phyloP scores from a whole-genome alignment of 2,329 filamentous ascomycete genomes.

The Cordyceps militaris region DNA sequence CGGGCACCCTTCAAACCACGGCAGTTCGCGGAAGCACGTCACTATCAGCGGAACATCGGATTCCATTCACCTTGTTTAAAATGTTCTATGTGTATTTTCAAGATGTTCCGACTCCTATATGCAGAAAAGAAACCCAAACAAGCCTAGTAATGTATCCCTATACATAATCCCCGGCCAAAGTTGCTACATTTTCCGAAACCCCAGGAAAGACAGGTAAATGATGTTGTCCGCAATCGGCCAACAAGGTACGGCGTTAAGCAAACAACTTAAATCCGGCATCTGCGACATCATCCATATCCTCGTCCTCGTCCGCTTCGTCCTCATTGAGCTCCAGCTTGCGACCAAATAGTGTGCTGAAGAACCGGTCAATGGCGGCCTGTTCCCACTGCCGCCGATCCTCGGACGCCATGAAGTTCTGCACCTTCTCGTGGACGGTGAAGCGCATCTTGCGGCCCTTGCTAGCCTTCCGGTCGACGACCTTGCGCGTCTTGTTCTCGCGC shows the following conservation, averaged over 20 bases:
- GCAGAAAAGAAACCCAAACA: conserved; percentile 4
- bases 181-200: conserved; percentile 3
- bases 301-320: conserved; percentile 43
- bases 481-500: conserved; percentile 72
- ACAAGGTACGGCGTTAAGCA: conserved; percentile 27
- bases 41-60: conserved; percentile 1
- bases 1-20: neutral
- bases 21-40: conserved; percentile 1
- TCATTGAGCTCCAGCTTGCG: conserved; percentile 61
- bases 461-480: conserved; percentile 84
- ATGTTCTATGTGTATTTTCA: neutral
- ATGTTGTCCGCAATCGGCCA: neutral
- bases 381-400: conserved; percentile 79
- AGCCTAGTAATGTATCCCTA: neutral
- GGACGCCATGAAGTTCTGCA: conserved; percentile 96
- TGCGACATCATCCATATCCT: conserved; percentile 45
- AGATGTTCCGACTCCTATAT: conserved; percentile 5
- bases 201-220: neutral
- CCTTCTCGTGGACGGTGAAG: conserved; percentile 92
- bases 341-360: conserved; percentile 70
- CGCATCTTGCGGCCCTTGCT: conserved; percentile 92
- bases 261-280: conserved; percentile 50
- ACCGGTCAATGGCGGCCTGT: conserved; percentile 65
- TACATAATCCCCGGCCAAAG: neutral
- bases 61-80: neutral